Evolutionary conservation across 2,329 filamentous ascomycete species (phyloP).

Genomic region (Alternaria rosae): DNA sequence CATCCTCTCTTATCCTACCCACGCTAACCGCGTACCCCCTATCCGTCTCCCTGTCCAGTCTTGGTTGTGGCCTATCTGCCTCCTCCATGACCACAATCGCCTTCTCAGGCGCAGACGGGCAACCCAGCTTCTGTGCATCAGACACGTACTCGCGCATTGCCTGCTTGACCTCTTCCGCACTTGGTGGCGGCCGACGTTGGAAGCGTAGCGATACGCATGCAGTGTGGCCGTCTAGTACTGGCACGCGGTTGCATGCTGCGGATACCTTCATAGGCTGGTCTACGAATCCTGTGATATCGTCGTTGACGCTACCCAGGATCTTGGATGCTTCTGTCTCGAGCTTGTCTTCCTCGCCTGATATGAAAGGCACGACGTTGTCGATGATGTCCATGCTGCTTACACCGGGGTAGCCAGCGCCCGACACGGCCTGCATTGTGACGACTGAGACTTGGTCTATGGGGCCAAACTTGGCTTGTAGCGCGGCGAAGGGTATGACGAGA

Average conservation of each 20-base stretch:
- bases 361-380: constrained; percentile 95
- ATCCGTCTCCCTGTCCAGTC: constrained; percentile 85
- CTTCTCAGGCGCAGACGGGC: constrained; percentile 81
- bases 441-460: constrained; percentile 79
- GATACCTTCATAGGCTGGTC: constrained; percentile 81
- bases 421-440: constrained; percentile 94
- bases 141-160: constrained; percentile 82
- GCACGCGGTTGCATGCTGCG: constrained; percentile 89
- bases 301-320: constrained; percentile 82
- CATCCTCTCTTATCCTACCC: constrained; percentile 83
- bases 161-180: constrained; percentile 76
- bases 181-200: constrained; percentile 75
- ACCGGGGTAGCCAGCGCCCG: constrained; percentile 88
- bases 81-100: constrained; percentile 91
- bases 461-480: constrained; percentile 85
- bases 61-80: constrained; percentile 86
- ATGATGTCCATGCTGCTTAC: constrained; percentile 93
- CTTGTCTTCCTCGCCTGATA: constrained; percentile 94
- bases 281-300: constrained; percentile 74
- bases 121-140: constrained; percentile 83
- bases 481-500: constrained; percentile 92
- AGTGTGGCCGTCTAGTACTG: constrained; percentile 94
- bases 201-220: constrained; percentile 92
- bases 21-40: constrained; percentile 91
- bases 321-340: constrained; percentile 93